Conservation (phyloP, 2,329 filamentous ascomycete genomes). For the Phoma herbarum region DNA sequence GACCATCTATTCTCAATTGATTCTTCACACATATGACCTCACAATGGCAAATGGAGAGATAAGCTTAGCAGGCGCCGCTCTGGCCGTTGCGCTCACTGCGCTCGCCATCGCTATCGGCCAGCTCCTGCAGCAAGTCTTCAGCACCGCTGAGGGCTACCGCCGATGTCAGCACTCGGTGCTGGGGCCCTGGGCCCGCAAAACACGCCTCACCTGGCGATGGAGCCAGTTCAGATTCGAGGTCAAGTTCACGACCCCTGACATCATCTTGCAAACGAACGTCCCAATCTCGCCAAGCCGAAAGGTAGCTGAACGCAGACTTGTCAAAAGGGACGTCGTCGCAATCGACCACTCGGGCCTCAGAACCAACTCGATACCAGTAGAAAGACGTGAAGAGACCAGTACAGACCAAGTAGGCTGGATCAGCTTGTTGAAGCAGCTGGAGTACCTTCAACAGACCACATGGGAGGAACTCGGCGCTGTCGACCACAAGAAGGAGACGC, state of each 20-base stretch:
- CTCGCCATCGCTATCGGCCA: slow-evolving; percentile 18
- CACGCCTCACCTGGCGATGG: slow-evolving; percentile 6
- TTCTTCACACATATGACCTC: not conserved
- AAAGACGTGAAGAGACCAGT: slow-evolving; percentile 6
- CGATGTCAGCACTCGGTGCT: slow-evolving; percentile 20
- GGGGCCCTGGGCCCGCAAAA: slow-evolving; percentile 12
- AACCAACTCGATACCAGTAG: slow-evolving; percentile 1
- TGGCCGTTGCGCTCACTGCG: slow-evolving; percentile 11
- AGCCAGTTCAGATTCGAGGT: slow-evolving; percentile 21
- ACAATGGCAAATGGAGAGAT: not conserved
- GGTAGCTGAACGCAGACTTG: not conserved
- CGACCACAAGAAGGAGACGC: not conserved
- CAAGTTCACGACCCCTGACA: slow-evolving; percentile 21
- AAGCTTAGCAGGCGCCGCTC: not conserved
- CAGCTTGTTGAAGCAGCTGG: slow-evolving; percentile 9
- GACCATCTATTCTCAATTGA: not conserved
- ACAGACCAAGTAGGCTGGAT: slow-evolving; percentile 10
- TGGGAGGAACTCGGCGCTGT: not conserved
- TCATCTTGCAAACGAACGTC: slow-evolving; percentile 2
- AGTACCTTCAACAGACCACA: not conserved
- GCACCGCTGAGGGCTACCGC: slow-evolving; percentile 22
- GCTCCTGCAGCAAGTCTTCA: slow-evolving; percentile 22
- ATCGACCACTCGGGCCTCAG: not conserved
- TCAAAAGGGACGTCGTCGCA: not conserved
- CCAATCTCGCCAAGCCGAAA: not conserved